A percentile compares a stretch with the other conserved stretches of the same genome.
Evolutionary conservation across 1,284 basidiomycete species (phyloP).

Genomic region (Malassezia restricta): DNA sequence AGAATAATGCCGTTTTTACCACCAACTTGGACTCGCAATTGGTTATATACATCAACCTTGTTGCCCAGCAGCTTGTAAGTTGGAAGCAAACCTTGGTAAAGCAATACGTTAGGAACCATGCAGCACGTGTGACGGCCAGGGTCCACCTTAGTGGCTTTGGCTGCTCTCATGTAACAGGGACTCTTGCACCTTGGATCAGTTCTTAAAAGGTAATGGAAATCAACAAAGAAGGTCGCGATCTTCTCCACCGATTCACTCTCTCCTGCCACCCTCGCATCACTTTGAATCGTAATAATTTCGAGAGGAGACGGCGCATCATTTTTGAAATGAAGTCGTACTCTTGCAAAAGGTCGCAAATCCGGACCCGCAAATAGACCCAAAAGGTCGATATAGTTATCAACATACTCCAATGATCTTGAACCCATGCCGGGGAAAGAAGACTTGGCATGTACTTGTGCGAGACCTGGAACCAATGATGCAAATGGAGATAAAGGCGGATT

Average conservation of each 20-base stretch:
- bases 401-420: conserved; percentile 22
- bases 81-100: conserved; percentile 22
- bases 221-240: background rate
- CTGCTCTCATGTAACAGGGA: conserved; percentile 1
- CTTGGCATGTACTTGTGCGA: conserved; percentile 54
- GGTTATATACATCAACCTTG: conserved; percentile 26
- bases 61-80: conserved; percentile 23
- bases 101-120: conserved; percentile 21
- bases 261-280: conserved; percentile 1
- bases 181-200: background rate
- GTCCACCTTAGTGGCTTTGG: background rate
- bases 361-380: conserved; percentile 17
- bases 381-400: conserved; percentile 24
- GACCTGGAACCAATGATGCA: conserved; percentile 54
- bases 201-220: background rate
- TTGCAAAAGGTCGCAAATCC: conserved; percentile 1
- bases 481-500: conserved; percentile 55
- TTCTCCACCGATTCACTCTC: background rate
- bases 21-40: conserved; percentile 10
- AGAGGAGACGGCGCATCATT: conserved; percentile 20
- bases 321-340: conserved; percentile 18
- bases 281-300: conserved; percentile 20
- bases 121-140: conserved; percentile 14
- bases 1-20: conserved; percentile 19
- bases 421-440: conserved; percentile 51